A percentile compares a stretch with the other conserved stretches of the same genome.
phyloP scores from a whole-genome alignment of 2,329 filamentous ascomycete genomes.

The Dothideomycetes sp. region DNA sequence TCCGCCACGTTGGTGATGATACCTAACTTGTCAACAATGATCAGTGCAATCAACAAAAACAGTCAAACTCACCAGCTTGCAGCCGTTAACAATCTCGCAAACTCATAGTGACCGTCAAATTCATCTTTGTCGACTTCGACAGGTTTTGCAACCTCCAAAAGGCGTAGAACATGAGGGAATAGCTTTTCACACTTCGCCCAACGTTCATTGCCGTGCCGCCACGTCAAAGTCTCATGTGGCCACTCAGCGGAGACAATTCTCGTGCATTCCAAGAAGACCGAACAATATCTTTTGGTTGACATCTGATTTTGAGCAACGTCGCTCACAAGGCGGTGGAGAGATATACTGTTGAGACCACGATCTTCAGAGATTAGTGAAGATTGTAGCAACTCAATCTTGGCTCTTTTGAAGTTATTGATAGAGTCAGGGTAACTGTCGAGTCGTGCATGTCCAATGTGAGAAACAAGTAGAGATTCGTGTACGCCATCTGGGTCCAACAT shows the following conservation, averaged over 20 bases:
- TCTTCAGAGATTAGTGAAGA: background rate
- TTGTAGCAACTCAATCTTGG: background rate
- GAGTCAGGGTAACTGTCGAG: background rate
- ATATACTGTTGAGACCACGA: background rate
- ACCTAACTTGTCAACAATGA: no score
- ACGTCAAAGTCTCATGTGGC: conserved; percentile 16
- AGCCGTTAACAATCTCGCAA: conserved; percentile 13
- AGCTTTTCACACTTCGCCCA: conserved; percentile 7
- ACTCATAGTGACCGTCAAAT: conserved; percentile 10
- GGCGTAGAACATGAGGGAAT: background rate
- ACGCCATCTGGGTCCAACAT: background rate
- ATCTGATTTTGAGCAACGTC: background rate
- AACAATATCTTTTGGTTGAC: background rate
- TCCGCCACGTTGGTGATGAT: conserved; percentile 15
- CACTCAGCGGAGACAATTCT: conserved; percentile 14
- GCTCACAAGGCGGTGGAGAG: background rate
- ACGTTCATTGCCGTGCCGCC: conserved; percentile 15
- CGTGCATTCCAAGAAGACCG: conserved; percentile 13
- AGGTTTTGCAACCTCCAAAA: background rate
- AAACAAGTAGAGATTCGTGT: background rate
- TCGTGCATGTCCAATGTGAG: background rate
- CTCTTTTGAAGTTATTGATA: background rate
- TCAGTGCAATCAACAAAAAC: no score
- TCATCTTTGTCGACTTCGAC: conserved; percentile 14
- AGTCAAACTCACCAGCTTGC: no score